A percentile compares a stretch with the other conserved stretches of the same genome.
phyloP scores from a whole-genome alignment of 2,329 filamentous ascomycete genomes.

The Exserohilum rostratum region DNA sequence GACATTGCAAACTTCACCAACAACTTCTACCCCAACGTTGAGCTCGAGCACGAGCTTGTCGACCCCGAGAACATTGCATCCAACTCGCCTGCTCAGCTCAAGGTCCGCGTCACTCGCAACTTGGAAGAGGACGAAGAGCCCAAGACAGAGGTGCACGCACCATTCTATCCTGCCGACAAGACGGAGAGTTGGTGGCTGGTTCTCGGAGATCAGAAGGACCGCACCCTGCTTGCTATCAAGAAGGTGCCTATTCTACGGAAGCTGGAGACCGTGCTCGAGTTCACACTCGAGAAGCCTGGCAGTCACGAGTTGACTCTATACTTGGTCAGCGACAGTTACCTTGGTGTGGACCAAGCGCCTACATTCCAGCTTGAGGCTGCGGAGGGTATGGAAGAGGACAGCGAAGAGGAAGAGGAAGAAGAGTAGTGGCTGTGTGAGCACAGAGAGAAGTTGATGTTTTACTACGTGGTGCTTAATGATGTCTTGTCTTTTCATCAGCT shows the following conservation, averaged over 20 bases:
- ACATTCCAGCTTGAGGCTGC: conserved; percentile 83
- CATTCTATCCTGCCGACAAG: conserved; percentile 91
- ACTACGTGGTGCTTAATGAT: not conserved
- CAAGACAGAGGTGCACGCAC: conserved; percentile 87
- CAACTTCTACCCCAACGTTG: conserved; percentile 92
- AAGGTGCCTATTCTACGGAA: conserved; percentile 83
- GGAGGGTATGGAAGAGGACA: conserved; percentile 94
- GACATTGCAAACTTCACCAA: conserved; percentile 97
- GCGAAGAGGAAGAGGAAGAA: conserved; percentile 73
- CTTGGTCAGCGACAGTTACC: conserved; percentile 96
- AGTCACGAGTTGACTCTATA: conserved; percentile 88
- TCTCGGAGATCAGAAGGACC: conserved; percentile 88
- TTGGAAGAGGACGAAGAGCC: conserved; percentile 73
- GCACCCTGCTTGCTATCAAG: conserved; percentile 90
- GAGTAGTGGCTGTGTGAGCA: not conserved
- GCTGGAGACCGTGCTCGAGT: conserved; percentile 81
- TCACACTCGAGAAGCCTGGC: conserved; percentile 82
- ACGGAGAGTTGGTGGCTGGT: conserved; percentile 99
- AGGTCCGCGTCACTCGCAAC: conserved; percentile 83
- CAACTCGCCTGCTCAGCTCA: conserved; percentile 80
- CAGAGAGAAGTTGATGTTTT: not conserved
- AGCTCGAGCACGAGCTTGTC: conserved; percentile 85
- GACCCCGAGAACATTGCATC: conserved; percentile 81
- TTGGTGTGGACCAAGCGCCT: conserved; percentile 95
- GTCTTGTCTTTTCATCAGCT: not conserved